phyloP scores from a whole-genome alignment of 495 filamentous ascomycete species.

The Penicillium bovifimosum region DNA sequence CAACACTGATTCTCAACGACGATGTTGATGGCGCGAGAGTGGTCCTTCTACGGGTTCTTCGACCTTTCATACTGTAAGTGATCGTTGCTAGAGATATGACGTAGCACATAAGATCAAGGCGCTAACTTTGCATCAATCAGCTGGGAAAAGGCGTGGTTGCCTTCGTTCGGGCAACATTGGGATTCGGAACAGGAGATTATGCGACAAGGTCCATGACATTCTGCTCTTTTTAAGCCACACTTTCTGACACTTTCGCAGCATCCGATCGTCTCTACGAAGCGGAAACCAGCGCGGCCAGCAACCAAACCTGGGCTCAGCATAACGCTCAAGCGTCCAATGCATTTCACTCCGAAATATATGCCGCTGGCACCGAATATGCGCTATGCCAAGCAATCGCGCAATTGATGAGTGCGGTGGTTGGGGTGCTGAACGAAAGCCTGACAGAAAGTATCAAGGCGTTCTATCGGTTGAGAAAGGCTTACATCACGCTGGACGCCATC shows the following conservation, averaged over 20 bases:
- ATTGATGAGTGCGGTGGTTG: conserved; percentile 84
- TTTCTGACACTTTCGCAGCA: conserved; percentile 43
- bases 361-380: conserved; percentile 77
- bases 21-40: conserved; percentile 79
- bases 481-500: conserved; percentile 74
- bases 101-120: neutral
- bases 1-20: conserved; percentile 79
- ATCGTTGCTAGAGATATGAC: conserved; percentile 4
- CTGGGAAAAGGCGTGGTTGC: conserved; percentile 74
- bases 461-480: conserved; percentile 89
- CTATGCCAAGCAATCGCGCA: conserved; percentile 75
- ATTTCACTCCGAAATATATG: conserved; percentile 62
- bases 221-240: neutral
- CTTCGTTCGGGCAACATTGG: conserved; percentile 81
- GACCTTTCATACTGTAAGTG: conserved; percentile 76
- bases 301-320: conserved; percentile 66
- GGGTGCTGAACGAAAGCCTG: conserved; percentile 84
- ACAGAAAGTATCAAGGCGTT: conserved; percentile 89
- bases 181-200: conserved; percentile 95
- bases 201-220: conserved; percentile 57
- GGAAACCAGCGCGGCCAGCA: conserved; percentile 71
- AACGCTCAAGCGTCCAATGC: conserved; percentile 41
- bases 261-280: conserved; percentile 66
- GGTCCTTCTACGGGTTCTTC: conserved; percentile 66
- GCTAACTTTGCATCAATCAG: conserved; percentile 32